A percentile compares a stretch with the other conserved stretches of the same genome.
phyloP scores from a whole-genome alignment of 805 yeast genomes.

The Candida sakaeoensis region DNA sequence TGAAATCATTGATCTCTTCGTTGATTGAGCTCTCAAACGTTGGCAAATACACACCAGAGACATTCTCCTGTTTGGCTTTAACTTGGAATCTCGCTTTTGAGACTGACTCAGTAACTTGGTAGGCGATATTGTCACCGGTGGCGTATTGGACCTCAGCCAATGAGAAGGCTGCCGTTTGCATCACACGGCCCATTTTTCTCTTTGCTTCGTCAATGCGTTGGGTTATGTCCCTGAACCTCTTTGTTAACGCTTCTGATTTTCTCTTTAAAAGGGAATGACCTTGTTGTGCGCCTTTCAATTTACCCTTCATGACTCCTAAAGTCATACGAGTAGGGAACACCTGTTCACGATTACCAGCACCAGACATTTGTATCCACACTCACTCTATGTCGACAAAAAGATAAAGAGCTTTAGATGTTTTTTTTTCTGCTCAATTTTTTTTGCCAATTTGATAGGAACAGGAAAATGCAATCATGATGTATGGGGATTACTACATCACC shows the following conservation, averaged over 20 bases:
- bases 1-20: slow-evolving; percentile 86
- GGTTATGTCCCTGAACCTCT: slow-evolving; percentile 93
- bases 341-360: slow-evolving; percentile 82
- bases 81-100: slow-evolving; percentile 88
- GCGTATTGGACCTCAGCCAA: slow-evolving; percentile 97
- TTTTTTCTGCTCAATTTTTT: too few relatives aligned
- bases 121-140: slow-evolving; percentile 92
- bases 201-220: slow-evolving; percentile 91
- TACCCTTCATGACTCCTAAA: slow-evolving; percentile 88
- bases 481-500: slow-evolving; percentile 12
- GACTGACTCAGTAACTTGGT: slow-evolving; percentile 93
- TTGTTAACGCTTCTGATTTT: slow-evolving; percentile 95
- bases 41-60: slow-evolving; percentile 91
- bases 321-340: slow-evolving; percentile 99
- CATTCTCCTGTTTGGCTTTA: slow-evolving; percentile 90
- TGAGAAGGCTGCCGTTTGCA: slow-evolving; percentile 98
- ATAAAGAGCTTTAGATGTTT: too few relatives aligned
- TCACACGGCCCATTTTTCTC: slow-evolving; percentile 95
- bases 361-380: slow-evolving; percentile 53
- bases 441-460: too few relatives aligned
- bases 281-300: slow-evolving; percentile 94
- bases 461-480: neutral
- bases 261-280: slow-evolving; percentile 92
- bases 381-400: too few relatives aligned
- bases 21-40: slow-evolving; percentile 84